Evolutionary conservation across 331 rosid species (phyloP).

Genomic region (Quercus lobata): DNA sequence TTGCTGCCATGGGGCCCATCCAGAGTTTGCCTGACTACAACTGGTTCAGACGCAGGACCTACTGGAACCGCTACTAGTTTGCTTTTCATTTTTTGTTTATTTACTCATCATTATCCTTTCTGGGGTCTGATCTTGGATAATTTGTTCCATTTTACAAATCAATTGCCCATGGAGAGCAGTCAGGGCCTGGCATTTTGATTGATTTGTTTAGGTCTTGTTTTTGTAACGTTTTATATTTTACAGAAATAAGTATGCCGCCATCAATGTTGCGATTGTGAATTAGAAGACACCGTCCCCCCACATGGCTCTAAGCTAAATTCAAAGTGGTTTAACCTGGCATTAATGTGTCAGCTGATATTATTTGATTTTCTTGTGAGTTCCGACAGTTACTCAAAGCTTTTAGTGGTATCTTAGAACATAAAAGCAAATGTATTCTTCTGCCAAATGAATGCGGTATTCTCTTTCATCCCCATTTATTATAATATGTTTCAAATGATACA

Average conservation of each 20-base stretch:
- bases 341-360: not conserved
- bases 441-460: not conserved
- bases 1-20: conserved; percentile 87
- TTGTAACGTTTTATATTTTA: conserved; percentile 31
- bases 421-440: not conserved
- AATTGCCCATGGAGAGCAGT: conserved; percentile 35
- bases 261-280: conserved; percentile 31
- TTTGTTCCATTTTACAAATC: conserved; percentile 21
- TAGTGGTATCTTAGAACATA: not conserved
- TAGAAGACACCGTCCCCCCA: not conserved
- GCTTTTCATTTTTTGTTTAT: not conserved
- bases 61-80: conserved; percentile 93
- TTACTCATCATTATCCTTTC: conserved; percentile 10
- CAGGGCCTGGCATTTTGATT: conserved; percentile 36
- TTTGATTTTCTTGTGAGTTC: not conserved
- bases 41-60: conserved; percentile 96
- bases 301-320: conserved; percentile 13
- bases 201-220: conserved; percentile 30
- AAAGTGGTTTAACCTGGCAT: not conserved
- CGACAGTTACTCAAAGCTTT: not conserved
- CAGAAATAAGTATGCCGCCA: conserved; percentile 49
- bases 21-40: conserved; percentile 83
- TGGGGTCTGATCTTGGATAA: conserved; percentile 30
- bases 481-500: no score
- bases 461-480: not conserved